Evolutionary conservation across 1,139 yeast species (phyloP).

Genomic region (Magnusiomyces clavatus): DNA sequence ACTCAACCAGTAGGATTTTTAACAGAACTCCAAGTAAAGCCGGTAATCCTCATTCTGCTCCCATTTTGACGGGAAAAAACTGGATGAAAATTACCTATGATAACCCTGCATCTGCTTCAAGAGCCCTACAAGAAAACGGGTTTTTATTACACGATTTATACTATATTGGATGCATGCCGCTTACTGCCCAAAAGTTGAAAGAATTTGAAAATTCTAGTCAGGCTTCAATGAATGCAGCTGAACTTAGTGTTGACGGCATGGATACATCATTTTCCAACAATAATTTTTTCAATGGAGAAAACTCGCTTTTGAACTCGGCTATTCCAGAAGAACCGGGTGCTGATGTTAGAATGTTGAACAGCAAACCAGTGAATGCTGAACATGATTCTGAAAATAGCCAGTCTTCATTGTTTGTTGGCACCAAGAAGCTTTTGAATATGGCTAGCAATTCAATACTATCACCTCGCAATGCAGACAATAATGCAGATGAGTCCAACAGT

Average conservation of each 20-base stretch:
- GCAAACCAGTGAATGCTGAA: too few relatives aligned
- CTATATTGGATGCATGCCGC: constrained; percentile 69
- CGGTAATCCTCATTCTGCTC: constrained; percentile 29
- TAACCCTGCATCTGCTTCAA: constrained; percentile 63
- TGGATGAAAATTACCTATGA: constrained; percentile 88
- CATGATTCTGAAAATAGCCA: too few relatives aligned
- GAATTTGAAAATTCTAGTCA: constrained; percentile 21
- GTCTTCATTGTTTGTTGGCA: too few relatives aligned
- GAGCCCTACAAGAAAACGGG: constrained; percentile 82
- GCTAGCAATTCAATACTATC: too few relatives aligned
- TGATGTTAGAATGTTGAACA: too few relatives aligned
- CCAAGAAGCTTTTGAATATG: too few relatives aligned
- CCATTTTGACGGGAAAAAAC: constrained; percentile 74
- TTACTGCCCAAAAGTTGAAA: constrained; percentile 33
- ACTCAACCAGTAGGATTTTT: constrained; percentile 17
- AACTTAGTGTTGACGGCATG: not conserved
- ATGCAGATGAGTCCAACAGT: too few relatives aligned
- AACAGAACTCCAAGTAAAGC: constrained; percentile 13
- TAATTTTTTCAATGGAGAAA: too few relatives aligned
- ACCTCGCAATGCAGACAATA: too few relatives aligned
- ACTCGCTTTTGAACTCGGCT: too few relatives aligned
- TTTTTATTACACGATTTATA: constrained; percentile 55
- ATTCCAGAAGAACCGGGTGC: too few relatives aligned
- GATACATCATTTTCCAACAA: not conserved
- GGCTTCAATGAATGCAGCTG: constrained; percentile 11